Percentiles rank a stretch among this genome's conserved stretches.
Evolutionary conservation across 2,329 filamentous ascomycete genomes (phyloP).

Genomic region (Pezicula rhizophila): DNA sequence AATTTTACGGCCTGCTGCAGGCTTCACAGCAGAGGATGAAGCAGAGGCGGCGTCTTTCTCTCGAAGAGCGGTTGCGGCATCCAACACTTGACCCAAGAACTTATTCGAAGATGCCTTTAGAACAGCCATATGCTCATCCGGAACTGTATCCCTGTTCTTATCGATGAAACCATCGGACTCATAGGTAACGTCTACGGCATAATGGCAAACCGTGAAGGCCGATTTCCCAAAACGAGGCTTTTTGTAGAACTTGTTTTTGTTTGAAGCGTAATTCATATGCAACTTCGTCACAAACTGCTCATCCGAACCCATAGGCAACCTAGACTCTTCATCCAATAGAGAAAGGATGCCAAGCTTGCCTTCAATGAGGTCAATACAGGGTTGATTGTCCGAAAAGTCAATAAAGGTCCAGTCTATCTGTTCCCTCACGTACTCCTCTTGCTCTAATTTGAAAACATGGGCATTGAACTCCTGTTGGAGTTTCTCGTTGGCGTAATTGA

Average conservation of each 20-base stretch:
- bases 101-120: slow-evolving; percentile 76
- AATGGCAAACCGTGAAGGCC: slow-evolving; percentile 96
- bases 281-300: slow-evolving; percentile 96
- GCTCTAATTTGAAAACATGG: slow-evolving; percentile 97
- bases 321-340: slow-evolving; percentile 90
- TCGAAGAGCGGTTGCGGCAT: slow-evolving; percentile 77
- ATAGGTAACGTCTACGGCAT: slow-evolving; percentile 95
- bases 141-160: slow-evolving; percentile 98
- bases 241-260: slow-evolving; percentile 97
- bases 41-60: slow-evolving; percentile 75
- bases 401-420: slow-evolving; percentile 99
- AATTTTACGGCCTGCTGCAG: slow-evolving; percentile 76
- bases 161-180: slow-evolving; percentile 99
- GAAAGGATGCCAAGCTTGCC: slow-evolving; percentile 91
- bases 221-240: slow-evolving; percentile 98
- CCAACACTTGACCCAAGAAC: slow-evolving; percentile 79
- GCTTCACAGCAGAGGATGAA: slow-evolving; percentile 67
- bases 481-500: slow-evolving; percentile 99
- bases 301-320: slow-evolving; percentile 93
- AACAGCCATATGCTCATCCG: slow-evolving; percentile 95
- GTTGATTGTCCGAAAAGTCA: slow-evolving; percentile 98
- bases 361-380: slow-evolving; percentile 97
- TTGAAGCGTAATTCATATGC: slow-evolving; percentile 82
- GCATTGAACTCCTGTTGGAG: slow-evolving; percentile 98
- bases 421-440: slow-evolving; percentile 94